A percentile compares a stretch with the other conserved stretches of the same genome.
Evolutionary conservation across 495 filamentous ascomycete species (phyloP).

Genomic region (Entonaema liquescens): DNA sequence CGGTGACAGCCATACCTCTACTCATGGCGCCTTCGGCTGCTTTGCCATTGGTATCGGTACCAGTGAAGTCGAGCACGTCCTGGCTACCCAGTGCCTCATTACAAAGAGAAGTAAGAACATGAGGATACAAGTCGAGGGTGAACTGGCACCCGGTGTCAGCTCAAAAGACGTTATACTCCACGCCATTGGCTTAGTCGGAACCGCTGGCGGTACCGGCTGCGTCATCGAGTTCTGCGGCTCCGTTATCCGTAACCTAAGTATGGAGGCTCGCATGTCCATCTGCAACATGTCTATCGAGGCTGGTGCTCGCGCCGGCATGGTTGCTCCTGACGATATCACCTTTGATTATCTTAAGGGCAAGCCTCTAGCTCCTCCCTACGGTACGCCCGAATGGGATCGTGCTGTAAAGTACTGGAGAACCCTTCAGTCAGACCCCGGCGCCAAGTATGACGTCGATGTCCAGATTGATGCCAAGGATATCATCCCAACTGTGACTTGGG

Average conservation of each 20-base stretch:
- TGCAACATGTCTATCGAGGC: conserved; percentile 99
- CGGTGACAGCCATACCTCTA: conserved; percentile 97
- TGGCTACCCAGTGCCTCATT: conserved; percentile 94
- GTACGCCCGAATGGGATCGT: conserved; percentile 87
- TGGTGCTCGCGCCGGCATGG: conserved; percentile 94
- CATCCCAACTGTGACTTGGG: conserved; percentile 93
- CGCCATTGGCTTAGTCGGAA: conserved; percentile 93
- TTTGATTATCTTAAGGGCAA: conserved; percentile 93
- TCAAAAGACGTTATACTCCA: conserved; percentile 97
- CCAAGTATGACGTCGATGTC: conserved; percentile 86
- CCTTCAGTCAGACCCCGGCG: conserved; percentile 82
- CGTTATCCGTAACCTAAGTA: conserved; percentile 86
- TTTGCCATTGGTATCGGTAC: conserved; percentile 98
- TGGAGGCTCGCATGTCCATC: conserved; percentile 98
- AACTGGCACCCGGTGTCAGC: conserved; percentile 89
- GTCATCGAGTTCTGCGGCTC: conserved; percentile 98
- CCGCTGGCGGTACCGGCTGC: conserved; percentile 90
- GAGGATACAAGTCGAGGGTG: conserved; percentile 92
- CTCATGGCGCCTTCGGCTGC: conserved; percentile 95
- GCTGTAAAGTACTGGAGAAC: conserved; percentile 89
- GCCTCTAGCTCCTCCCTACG: conserved; percentile 85
- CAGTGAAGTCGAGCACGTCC: conserved; percentile 97
- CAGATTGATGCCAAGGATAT: conserved; percentile 93
- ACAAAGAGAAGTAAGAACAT: conserved; percentile 98
- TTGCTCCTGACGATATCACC: conserved; percentile 92